Base-by-base conservation (phyloP, 2,329 filamentous ascomycete species). In the Paraphaeosphaeria sporulosa region DNA sequence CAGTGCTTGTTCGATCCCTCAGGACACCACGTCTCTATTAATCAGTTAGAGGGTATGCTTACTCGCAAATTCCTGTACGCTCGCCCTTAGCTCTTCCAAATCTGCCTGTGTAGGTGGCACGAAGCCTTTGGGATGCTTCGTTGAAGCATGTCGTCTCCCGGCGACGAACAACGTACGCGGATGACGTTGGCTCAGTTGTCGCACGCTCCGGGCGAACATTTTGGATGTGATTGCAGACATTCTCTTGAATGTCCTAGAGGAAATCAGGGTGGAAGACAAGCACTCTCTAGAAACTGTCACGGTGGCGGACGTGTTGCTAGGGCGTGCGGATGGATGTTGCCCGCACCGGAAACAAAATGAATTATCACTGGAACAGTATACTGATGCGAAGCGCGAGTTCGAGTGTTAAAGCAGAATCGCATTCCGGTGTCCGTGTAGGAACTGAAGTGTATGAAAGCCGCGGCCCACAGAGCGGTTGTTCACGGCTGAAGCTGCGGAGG, bases 11-110 rank as follows among this genome's bases (percentile, higher is more conserved):
- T 36, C 17, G n/a, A 34, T 36, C 12, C 23, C 13, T 53, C 25
- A 13, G 25, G 25, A n/a, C 7, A 4, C 47, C 7, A 47, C 19
- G 7, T 19, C 8, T 9, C 15, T 19, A 38, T 9, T 6, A 55
- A 21, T 2, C 47, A 34, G 4, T 38, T 25, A 17, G 30, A 36
- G 2, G 34, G 50, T 10, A 55, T 56, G 32, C 44, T 49, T n/a
- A 84, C 86, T 81, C 23, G 92, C 89, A 72, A 99, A 99, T 59
- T 97, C 94, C 70, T 93, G 91, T 30, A 96, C 93, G 27, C 90
- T 84, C 71, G 94, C 92, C 59, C 93, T 88, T 61, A 97, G 83
- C 80, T 97, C 93, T 23, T 89, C 80, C 8, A 97, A 85, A 58
- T 97, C 93, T 59, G 89, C 85, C 47, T 86, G 81, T 0, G 90